Evolutionary conservation across 352 stramenopile genomes (phyloP).

Genomic region (Phytophthora brassicae): DNA sequence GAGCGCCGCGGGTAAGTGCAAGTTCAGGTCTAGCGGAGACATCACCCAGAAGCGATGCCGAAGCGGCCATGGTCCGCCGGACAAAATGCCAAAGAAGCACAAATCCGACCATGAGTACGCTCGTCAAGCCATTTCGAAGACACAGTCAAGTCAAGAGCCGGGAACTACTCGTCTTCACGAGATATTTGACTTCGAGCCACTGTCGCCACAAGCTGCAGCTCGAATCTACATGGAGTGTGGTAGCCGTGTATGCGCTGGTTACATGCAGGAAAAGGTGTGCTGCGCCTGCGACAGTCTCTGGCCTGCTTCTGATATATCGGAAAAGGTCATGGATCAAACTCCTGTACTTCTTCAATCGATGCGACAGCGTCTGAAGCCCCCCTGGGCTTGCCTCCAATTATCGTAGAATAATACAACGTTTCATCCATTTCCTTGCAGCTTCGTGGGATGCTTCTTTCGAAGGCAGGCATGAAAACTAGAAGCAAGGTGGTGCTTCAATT

Average conservation of each 20-base stretch:
- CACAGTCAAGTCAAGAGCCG: too few species aligned
- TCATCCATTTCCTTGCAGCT: not conserved
- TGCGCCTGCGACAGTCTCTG: not conserved
- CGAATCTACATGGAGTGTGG: not conserved
- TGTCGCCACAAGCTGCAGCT: not conserved
- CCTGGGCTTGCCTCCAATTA: not conserved
- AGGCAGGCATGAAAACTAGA: not conserved
- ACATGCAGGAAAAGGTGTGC: not conserved
- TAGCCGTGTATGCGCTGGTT: not conserved
- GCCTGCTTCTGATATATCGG: not conserved
- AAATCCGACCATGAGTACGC: too few species aligned
- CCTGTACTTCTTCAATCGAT: not conserved
- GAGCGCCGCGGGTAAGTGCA: too few species aligned
- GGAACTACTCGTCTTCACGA: not conserved
- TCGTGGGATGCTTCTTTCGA: not conserved
- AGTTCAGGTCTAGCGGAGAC: too few species aligned
- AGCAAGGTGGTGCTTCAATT: not conserved
- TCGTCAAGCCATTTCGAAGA: too few species aligned
- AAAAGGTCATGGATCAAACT: not conserved
- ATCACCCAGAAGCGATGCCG: too few species aligned
- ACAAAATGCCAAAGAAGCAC: too few species aligned
- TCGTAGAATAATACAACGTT: not conserved
- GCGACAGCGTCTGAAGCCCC: not conserved
- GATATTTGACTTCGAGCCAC: not conserved
- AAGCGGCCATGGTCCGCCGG: too few species aligned